Evolutionary conservation across 768 basidiomycete species (phyloP), one percentile per base, ranked within the genome.

Genomic region (Basidioascus undulatus): DNA sequence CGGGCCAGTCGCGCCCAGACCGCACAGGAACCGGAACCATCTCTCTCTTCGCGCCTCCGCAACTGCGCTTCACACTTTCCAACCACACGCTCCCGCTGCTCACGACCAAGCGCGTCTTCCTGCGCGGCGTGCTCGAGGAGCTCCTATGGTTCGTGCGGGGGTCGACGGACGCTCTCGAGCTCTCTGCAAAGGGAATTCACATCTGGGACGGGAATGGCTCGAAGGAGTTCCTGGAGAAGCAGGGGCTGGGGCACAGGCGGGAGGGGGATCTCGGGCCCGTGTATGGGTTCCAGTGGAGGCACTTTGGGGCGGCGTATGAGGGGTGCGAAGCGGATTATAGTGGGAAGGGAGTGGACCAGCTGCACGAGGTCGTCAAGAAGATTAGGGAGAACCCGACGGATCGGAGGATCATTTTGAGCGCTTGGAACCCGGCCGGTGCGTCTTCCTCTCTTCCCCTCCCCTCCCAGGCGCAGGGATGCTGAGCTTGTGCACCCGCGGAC

Each of bases 151-250:
- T 98, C 53, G 61, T 92, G 13, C 62, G 65, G 28, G 87, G 89
- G 1, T 67, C 65, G 7, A 94, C 87, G 0, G 83, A 92, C 59
- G 71, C 79, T 0, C 72, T 62, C 5, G 49, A 74, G 0, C 67
- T 98, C 31, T 70, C 73, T 1, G 64, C 67, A 24, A 80, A 80
- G 55, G 84, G 82, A 39, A 69, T 96, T 46, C 79, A 80, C 57
- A 96, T 98, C 51, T 98, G 92, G 92, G 86, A 94, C 55, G 86
- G 87, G 0, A 96, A 98, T 48, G 87, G 83, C 7, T 76, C 76
- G 3, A 70, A 75, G 46, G 76, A 71, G 49, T 96, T 89, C 52
- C 60, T 96, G 23, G 80, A 84, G 53, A 67, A 68, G 43, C 65
- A 81, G 16, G 89, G 92, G 3, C 58, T 96, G n/a, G 67, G 66